phyloP scores from a whole-genome alignment of 2,329 filamentous ascomycete species.

The Aureobasidium sp. region DNA sequence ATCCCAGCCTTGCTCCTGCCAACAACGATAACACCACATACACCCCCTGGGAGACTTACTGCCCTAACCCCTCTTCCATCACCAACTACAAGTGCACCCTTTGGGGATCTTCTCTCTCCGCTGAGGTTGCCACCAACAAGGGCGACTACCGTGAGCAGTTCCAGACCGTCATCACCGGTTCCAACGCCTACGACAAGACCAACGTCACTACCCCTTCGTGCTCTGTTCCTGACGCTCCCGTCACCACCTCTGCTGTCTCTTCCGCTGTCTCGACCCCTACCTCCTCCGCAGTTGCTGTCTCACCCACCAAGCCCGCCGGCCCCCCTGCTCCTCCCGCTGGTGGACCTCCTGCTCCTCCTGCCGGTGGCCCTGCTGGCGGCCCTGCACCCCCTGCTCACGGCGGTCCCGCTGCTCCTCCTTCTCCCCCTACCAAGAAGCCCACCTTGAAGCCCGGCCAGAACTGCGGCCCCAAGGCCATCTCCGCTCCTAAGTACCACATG shows the following conservation, averaged over 20 bases:
- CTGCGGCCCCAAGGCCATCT: constrained; percentile 15
- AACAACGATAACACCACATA: constrained; percentile 19
- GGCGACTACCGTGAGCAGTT: constrained; percentile 21
- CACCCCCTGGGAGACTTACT: constrained; percentile 21
- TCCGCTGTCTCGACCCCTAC: neutral
- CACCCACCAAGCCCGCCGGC: neutral
- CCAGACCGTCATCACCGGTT: constrained; percentile 22
- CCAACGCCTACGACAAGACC: constrained; percentile 23
- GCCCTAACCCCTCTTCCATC: constrained; percentile 28
- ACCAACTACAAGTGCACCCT: constrained; percentile 33
- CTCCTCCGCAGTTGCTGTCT: neutral
- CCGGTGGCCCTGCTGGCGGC: no score
- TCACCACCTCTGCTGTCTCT: neutral
- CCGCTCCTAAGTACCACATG: constrained; percentile 12
- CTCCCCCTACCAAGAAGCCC: neutral
- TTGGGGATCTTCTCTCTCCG: constrained; percentile 27
- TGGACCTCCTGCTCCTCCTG: neutral
- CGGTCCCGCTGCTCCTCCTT: no score
- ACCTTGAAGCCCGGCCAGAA: constrained; percentile 17
- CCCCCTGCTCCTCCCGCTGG: neutral
- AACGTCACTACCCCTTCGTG: constrained; percentile 12
- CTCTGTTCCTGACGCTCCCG: neutral
- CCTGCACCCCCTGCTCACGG: no score
- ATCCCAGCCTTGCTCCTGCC: constrained; percentile 24
- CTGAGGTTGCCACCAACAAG: constrained; percentile 20